A percentile compares a stretch with the other conserved stretches of the same genome.
Conservation (phyloP, 208 protist species). For the Phytomonas francai region DNA sequence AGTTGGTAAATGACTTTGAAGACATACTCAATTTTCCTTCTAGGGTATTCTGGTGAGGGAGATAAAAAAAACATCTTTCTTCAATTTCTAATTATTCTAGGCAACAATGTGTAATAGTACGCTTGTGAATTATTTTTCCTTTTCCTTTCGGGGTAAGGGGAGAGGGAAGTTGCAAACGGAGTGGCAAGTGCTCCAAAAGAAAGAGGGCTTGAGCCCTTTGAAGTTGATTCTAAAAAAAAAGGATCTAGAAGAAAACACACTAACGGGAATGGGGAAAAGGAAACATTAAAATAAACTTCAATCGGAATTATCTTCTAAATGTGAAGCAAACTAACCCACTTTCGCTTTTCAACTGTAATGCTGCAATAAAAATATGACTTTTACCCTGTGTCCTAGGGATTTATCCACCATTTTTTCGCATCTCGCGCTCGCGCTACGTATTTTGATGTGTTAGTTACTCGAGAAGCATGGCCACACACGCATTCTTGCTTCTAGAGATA, state of each 20-base stretch:
- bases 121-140: not conserved
- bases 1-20: conserved; percentile 67
- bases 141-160: too few relatives aligned
- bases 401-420: not conserved
- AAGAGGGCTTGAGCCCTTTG: not conserved
- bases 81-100: not conserved
- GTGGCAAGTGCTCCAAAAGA: not conserved
- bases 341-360: not conserved
- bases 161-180: not conserved
- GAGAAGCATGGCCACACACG: not conserved
- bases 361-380: not conserved
- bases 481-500: not conserved
- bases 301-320: not conserved
- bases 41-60: conserved; percentile 66
- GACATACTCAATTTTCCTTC: conserved; percentile 39
- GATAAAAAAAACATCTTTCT: conserved; percentile 67
- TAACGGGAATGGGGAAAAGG: conserved; percentile 8
- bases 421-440: not conserved
- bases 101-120: not conserved
- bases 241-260: not conserved
- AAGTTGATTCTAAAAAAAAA: not conserved
- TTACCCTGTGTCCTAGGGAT: not conserved
- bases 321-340: not conserved
- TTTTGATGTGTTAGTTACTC: not conserved
- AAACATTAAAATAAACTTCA: not conserved